A percentile compares a stretch with the other conserved stretches of the same genome.
phyloP scores from a whole-genome alignment of 495 filamentous ascomycete species.

The Jackrogersella minutella region DNA sequence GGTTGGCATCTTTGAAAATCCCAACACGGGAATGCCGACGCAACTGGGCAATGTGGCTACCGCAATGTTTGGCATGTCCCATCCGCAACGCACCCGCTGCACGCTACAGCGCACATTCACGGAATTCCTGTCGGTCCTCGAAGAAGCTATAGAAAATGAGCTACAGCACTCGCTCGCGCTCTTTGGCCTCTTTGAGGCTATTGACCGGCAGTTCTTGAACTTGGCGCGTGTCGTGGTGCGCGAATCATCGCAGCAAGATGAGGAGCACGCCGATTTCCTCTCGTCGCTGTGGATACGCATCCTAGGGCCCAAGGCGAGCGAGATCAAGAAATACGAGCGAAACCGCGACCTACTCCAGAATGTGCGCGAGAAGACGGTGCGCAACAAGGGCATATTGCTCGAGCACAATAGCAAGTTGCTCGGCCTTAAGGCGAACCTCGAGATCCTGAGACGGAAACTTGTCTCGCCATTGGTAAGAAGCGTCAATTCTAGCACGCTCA shows the following conservation, averaged over 20 bases:
- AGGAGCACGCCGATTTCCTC: conserved; percentile 79
- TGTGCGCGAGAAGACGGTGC: conserved; percentile 80
- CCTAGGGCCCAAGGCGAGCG: conserved; percentile 72
- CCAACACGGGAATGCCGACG: conserved; percentile 66
- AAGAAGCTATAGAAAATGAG: conserved; percentile 86
- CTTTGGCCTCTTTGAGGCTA: conserved; percentile 83
- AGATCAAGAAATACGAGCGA: conserved; percentile 85
- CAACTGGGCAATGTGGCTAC: conserved; percentile 69
- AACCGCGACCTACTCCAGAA: conserved; percentile 78
- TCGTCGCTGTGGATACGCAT: conserved; percentile 85
- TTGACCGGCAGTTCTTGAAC: conserved; percentile 88
- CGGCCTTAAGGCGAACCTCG: conserved; percentile 80
- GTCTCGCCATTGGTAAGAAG: conserved; percentile 80
- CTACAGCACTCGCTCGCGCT: conserved; percentile 77
- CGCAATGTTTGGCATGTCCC: conserved; percentile 78
- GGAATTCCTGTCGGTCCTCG: conserved; percentile 84
- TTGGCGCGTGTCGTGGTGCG: conserved; percentile 85
- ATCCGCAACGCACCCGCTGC: conserved; percentile 76
- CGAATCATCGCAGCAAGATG: conserved; percentile 80
- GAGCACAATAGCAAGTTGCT: conserved; percentile 83
- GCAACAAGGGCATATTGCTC: conserved; percentile 83
- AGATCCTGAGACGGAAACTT: conserved; percentile 77
- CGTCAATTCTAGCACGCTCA: conserved; percentile 69
- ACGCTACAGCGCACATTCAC: conserved; percentile 86
- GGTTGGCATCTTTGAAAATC: conserved; percentile 73